Evolutionary conservation across 139 green algal genomes (phyloP), one percentile per base, ranked within the genome.

Genomic region (Tetradesmus obliquus): DNA sequence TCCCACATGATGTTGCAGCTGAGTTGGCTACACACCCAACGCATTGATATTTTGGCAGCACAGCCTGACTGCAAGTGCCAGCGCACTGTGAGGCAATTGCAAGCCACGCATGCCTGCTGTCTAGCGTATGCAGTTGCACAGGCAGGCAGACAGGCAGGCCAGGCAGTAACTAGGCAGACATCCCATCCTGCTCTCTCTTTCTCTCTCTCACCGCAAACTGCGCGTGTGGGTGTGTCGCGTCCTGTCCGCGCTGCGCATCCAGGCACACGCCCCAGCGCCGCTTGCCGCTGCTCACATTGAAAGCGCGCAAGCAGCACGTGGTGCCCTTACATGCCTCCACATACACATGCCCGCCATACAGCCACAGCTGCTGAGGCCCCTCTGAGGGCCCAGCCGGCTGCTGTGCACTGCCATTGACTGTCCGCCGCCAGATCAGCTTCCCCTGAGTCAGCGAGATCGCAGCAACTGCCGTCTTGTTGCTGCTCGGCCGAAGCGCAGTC

Each of bases 261-360:
- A 92, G 54, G 51, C 89, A 92, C 62, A 92, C 76, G 20, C 60
- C 89, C 89, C 89, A 92, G n/a, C 9, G 53, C n/a, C 66, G 62
- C 89, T 89, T 72, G 22, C 89, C 89, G 22, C 51, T 89, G 9
- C 45, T 84, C 22, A 82, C 89, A 88, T 92, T 84, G 8, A 92
- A 55, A 6, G 58, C 89, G 15, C 89, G 89, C n/a, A 92, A 71
- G 54, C 89, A 92, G 82, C 89, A 92, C 1, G 60, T 83, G 12
- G 15, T 72, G 66, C 62, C 80, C 22, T 24, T 79, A 15, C 89
- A 92, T 19, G 89, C 72, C 66, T 92, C 89, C 1, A 88, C 51
- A 84, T 85, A 88, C 22, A 89, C 82, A 5, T 20, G 9, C 5
- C 62, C 81, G 8, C 82, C 82, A 53, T 62, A 58, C 32, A 88